phyloP scores from a whole-genome alignment of 306 rosid genomes.

The Castanea crenata region DNA sequence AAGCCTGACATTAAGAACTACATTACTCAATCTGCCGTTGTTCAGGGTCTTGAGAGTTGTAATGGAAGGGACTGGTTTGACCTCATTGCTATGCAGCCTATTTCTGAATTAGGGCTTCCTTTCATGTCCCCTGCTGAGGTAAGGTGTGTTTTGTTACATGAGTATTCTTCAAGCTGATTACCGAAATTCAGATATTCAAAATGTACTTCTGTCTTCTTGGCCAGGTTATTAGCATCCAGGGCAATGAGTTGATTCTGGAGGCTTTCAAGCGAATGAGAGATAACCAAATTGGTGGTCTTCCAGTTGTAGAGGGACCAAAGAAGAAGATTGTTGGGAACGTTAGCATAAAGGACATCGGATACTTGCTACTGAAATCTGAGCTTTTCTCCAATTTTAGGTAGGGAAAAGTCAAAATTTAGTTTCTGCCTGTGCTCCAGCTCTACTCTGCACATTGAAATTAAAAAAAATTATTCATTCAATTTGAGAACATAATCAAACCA shows the following conservation, averaged over 20 bases:
- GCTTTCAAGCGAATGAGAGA: constrained; percentile 92
- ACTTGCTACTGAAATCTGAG: constrained; percentile 68
- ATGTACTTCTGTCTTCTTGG: constrained; percentile 18
- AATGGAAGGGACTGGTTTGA: constrained; percentile 92
- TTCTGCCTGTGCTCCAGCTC: constrained; percentile 9
- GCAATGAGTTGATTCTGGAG: constrained; percentile 69
- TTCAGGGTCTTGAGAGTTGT: constrained; percentile 82
- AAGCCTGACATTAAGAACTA: constrained; percentile 64
- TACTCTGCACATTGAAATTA: background rate
- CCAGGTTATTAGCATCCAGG: constrained; percentile 65
- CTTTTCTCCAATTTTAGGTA: constrained; percentile 85
- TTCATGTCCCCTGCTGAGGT: constrained; percentile 70
- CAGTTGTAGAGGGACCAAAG: constrained; percentile 64
- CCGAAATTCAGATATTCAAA: constrained; percentile 13
- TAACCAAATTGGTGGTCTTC: constrained; percentile 76
- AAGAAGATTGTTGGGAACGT: constrained; percentile 72
- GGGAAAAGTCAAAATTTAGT: constrained; percentile 8
- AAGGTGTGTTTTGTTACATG: constrained; percentile 6
- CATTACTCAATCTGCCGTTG: constrained; percentile 89
- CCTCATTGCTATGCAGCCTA: constrained; percentile 54
- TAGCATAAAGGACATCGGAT: constrained; percentile 72
- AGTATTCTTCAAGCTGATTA: constrained; percentile 1
- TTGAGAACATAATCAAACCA: background rate
- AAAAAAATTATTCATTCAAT: background rate
- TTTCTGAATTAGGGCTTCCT: constrained; percentile 83